Evolutionary conservation across 371 early-diverging fungal species (phyloP).

Genomic region (Lichtheimia ornata): DNA sequence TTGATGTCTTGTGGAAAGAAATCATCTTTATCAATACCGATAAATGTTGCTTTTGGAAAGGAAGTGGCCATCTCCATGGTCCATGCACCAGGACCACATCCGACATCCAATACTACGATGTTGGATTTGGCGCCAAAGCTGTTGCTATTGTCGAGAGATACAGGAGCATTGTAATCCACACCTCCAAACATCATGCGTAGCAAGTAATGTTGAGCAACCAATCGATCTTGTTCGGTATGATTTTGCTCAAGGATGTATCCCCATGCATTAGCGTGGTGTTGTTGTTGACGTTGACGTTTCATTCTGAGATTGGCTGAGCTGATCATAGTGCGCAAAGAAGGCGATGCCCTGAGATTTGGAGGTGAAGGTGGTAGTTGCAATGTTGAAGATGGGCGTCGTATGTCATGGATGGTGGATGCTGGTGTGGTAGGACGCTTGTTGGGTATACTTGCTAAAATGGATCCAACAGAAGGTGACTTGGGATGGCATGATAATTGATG

Average conservation of each 20-base stretch:
- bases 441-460: slow-evolving; percentile 4
- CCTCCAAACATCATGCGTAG: slow-evolving; percentile 32
- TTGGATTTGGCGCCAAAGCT: too few relatives aligned
- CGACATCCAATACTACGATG: slow-evolving; percentile 32
- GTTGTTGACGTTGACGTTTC: slow-evolving; percentile 5
- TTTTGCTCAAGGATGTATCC: slow-evolving; percentile 11
- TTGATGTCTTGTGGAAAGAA: slow-evolving; percentile 40
- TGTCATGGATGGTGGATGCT: neutral
- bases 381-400: neutral
- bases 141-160: neutral
- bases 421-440: slow-evolving; percentile 4
- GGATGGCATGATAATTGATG: neutral
- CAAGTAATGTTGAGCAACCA: slow-evolving; percentile 45
- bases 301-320: neutral
- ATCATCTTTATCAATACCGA: slow-evolving; percentile 32
- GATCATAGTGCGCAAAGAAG: neutral
- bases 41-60: slow-evolving; percentile 39
- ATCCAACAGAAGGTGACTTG: slow-evolving; percentile 10
- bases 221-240: slow-evolving; percentile 26
- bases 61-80: slow-evolving; percentile 46
- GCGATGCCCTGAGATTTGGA: neutral
- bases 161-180: slow-evolving; percentile 10
- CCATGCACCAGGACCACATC: slow-evolving; percentile 43
- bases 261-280: neutral
- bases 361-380: slow-evolving; percentile 2